A percentile compares a stretch with the other conserved stretches of the same genome.
phyloP scores from a whole-genome alignment of 306 rosid genomes.

The Casuarina equisetifolia region DNA sequence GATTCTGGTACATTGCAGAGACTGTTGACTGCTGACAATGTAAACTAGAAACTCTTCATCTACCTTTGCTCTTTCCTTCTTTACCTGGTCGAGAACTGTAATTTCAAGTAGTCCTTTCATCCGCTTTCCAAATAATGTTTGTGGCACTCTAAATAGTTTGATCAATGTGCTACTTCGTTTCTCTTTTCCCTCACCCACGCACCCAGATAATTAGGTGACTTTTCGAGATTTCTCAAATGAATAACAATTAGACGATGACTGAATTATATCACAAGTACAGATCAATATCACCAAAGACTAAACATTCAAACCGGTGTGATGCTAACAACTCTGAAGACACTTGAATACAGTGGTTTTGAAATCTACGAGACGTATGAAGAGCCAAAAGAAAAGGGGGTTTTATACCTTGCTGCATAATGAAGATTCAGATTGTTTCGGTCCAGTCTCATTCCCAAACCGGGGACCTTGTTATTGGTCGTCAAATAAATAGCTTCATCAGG shows the following conservation, averaged over 20 bases:
- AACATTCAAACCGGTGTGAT: not conserved
- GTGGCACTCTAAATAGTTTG: too few relatives aligned
- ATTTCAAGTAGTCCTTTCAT: too few relatives aligned
- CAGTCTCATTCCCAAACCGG: slow-evolving; percentile 85
- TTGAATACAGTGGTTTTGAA: not conserved
- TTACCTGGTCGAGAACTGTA: too few relatives aligned
- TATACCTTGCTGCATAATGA: slow-evolving; percentile 88
- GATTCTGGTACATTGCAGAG: too few relatives aligned
- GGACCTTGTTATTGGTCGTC: slow-evolving; percentile 85
- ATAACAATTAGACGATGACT: not conserved
- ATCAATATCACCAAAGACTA: not conserved
- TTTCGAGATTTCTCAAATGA: not conserved
- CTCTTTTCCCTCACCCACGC: too few relatives aligned
- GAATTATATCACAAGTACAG: not conserved
- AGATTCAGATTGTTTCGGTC: slow-evolving; percentile 82
- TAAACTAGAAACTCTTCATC: too few relatives aligned
- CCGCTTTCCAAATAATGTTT: too few relatives aligned
- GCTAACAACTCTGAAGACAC: not conserved
- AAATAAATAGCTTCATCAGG: slow-evolving; percentile 90
- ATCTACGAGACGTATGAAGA: not conserved
- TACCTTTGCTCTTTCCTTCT: too few relatives aligned
- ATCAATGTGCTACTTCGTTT: too few relatives aligned
- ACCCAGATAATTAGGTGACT: not conserved
- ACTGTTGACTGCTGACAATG: too few relatives aligned
- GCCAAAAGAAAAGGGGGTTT: not conserved